Evolutionary conservation across 2,329 filamentous ascomycete species (phyloP).

Genomic region (Tolypocladium paradoxum): DNA sequence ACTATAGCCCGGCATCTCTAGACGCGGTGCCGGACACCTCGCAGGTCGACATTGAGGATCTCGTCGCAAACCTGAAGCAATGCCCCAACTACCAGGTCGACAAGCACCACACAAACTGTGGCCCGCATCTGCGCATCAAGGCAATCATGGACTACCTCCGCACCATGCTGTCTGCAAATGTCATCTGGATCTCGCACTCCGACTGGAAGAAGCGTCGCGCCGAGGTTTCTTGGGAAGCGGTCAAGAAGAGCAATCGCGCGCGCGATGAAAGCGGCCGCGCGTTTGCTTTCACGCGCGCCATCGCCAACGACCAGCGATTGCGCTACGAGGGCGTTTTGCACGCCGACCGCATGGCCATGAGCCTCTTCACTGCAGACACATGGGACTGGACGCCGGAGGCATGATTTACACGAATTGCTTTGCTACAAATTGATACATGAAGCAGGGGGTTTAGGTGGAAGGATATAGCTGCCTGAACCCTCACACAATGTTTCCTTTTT

Average conservation of each 20-base stretch:
- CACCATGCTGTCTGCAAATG: conserved; percentile 38
- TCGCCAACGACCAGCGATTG: conserved; percentile 39
- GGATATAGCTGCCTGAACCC: background rate
- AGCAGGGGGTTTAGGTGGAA: background rate
- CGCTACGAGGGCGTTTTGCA: conserved; percentile 37
- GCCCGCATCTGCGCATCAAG: conserved; percentile 52
- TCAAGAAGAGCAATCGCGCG: conserved; percentile 6
- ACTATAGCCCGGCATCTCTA: conserved; percentile 40
- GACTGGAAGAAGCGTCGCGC: conserved; percentile 34
- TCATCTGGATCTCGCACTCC: conserved; percentile 30
- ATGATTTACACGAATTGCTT: conserved; percentile 8
- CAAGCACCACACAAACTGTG: conserved; percentile 62
- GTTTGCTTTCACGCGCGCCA: conserved; percentile 40
- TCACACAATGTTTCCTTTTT: background rate
- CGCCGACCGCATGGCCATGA: conserved; percentile 38
- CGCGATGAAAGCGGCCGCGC: conserved; percentile 5
- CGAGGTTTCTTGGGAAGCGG: conserved; percentile 29
- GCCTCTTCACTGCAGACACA: conserved; percentile 42
- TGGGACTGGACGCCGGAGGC: conserved; percentile 51
- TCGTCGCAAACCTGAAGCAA: conserved; percentile 52
- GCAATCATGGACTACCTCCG: conserved; percentile 57
- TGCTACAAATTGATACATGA: background rate
- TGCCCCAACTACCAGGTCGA: conserved; percentile 66
- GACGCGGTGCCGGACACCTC: conserved; percentile 37
- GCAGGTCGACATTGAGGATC: conserved; percentile 47